Percentiles rank a stretch among this genome's conserved stretches.
Evolutionary conservation across 345 rosid species (phyloP).

Genomic region (Excoecaria cochinchinensis): DNA sequence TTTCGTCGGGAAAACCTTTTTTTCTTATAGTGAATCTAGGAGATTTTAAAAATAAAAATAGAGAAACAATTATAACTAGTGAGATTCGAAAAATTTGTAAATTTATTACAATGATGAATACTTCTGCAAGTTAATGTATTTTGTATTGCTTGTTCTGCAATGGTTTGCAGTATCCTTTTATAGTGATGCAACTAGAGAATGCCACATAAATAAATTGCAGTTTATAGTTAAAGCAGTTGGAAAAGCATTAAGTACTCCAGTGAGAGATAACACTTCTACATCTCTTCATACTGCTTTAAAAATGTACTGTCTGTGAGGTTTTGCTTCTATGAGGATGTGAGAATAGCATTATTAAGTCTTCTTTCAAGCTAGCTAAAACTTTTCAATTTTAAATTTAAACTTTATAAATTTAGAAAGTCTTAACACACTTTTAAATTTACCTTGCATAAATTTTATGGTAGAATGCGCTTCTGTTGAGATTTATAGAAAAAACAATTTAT

Average conservation of each 20-base stretch:
- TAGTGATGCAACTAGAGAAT: slow-evolving; percentile 8
- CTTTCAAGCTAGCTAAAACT: slow-evolving; percentile 20
- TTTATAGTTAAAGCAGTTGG: background rate
- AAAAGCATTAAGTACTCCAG: background rate
- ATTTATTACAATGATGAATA: background rate
- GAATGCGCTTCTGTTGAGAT: slow-evolving; percentile 20
- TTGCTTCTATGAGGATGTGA: slow-evolving; percentile 16
- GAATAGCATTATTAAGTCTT: background rate
- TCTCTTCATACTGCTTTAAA: slow-evolving; percentile 5
- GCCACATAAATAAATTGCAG: slow-evolving; percentile 5
- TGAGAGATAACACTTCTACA: slow-evolving; percentile 1
- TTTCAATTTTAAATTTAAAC: slow-evolving; percentile 23
- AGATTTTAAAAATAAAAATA: too few species aligned
- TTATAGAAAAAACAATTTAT: slow-evolving; percentile 27
- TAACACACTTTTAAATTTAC: background rate
- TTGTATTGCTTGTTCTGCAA: slow-evolving; percentile 2
- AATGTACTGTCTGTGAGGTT: slow-evolving; percentile 11
- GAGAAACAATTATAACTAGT: too few species aligned
- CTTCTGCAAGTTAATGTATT: too few species aligned
- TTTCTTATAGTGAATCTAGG: too few species aligned
- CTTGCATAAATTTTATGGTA: slow-evolving; percentile 14
- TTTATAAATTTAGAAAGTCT: slow-evolving; percentile 11
- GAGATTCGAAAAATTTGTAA: too few species aligned
- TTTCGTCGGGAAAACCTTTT: too few species aligned
- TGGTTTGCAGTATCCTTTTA: slow-evolving; percentile 20